Conservation (phyloP, 805 yeast genomes). For the Teunomyces aglyptinius region DNA sequence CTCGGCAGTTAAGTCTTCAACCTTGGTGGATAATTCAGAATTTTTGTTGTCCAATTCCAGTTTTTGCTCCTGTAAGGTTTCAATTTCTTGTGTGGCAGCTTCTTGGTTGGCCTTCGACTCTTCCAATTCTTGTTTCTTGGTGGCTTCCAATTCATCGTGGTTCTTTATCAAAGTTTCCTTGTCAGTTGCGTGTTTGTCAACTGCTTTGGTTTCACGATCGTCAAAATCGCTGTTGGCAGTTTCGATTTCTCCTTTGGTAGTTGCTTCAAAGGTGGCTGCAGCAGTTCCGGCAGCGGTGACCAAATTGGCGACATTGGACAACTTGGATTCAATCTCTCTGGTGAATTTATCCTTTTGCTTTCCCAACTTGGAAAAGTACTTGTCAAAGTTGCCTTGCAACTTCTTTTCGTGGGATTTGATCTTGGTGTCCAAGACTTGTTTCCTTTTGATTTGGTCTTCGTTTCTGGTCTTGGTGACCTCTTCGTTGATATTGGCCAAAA, state of each 20-base stretch:
- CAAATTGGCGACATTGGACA: slow-evolving; percentile 20
- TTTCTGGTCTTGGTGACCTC: slow-evolving; percentile 44
- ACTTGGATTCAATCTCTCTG: slow-evolving; percentile 38
- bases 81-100: slow-evolving; percentile 44
- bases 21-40: slow-evolving; percentile 34
- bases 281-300: slow-evolving; percentile 29
- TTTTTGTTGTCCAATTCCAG: slow-evolving; percentile 37
- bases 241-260: slow-evolving; percentile 42
- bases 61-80: slow-evolving; percentile 44
- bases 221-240: slow-evolving; percentile 45
- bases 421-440: slow-evolving; percentile 37
- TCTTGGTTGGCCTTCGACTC: slow-evolving; percentile 42
- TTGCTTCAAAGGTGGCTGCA: slow-evolving; percentile 38
- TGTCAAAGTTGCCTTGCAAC: slow-evolving; percentile 35
- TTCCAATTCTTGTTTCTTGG: slow-evolving; percentile 43
- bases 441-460: slow-evolving; percentile 43
- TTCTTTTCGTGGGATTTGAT: slow-evolving; percentile 34
- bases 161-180: slow-evolving; percentile 42
- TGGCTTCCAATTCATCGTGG: slow-evolving; percentile 45
- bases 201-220: slow-evolving; percentile 47
- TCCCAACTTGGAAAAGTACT: slow-evolving; percentile 36
- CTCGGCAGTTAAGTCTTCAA: slow-evolving; percentile 44
- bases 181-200: slow-evolving; percentile 44
- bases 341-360: slow-evolving; percentile 39
- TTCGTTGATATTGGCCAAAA: slow-evolving; percentile 48